Evolutionary conservation across 805 yeast genomes (phyloP).

Genomic region (Monosporozyma aerobia): DNA sequence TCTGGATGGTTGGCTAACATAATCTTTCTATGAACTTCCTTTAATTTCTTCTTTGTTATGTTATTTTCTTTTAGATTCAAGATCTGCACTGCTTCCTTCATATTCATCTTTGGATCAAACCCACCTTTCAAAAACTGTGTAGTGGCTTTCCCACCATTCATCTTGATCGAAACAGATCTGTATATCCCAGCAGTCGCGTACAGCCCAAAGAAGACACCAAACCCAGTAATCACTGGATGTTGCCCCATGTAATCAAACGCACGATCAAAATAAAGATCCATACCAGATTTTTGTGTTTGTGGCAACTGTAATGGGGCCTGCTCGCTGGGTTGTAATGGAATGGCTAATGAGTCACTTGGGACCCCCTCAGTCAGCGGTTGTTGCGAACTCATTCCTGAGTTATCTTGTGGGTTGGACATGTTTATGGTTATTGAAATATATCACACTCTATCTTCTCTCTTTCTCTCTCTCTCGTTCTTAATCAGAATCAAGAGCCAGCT

Average conservation of each 20-base stretch:
- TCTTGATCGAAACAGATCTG: slow-evolving; percentile 33
- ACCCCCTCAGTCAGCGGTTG: neutral
- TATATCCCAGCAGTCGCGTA: slow-evolving; percentile 60
- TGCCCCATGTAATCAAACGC: slow-evolving; percentile 51
- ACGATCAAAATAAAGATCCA: slow-evolving; percentile 59
- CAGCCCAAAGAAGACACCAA: slow-evolving; percentile 57
- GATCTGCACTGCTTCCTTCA: slow-evolving; percentile 81
- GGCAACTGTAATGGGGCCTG: neutral
- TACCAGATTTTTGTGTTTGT: slow-evolving; percentile 19
- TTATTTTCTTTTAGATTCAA: slow-evolving; percentile 64
- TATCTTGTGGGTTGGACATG: neutral
- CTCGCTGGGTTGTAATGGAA: neutral
- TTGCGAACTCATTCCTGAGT: neutral
- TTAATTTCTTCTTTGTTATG: slow-evolving; percentile 54
- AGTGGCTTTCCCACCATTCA: slow-evolving; percentile 49
- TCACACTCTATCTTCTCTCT: too few species aligned
- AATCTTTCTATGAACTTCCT: slow-evolving; percentile 76
- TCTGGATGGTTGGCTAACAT: slow-evolving; percentile 94
- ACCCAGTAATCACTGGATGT: slow-evolving; percentile 67
- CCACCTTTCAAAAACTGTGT: slow-evolving; percentile 43
- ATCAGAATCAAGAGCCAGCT: too few species aligned
- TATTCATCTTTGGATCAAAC: slow-evolving; percentile 83
- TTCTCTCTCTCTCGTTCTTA: neutral
- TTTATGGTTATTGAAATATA: neutral
- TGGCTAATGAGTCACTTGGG: neutral